These are phyloP conservation scores for Ceratocystis huliohia DNA, from an alignment of 2,329 filamentous ascomycete genomes.

Conservation along the genomic window DNA sequence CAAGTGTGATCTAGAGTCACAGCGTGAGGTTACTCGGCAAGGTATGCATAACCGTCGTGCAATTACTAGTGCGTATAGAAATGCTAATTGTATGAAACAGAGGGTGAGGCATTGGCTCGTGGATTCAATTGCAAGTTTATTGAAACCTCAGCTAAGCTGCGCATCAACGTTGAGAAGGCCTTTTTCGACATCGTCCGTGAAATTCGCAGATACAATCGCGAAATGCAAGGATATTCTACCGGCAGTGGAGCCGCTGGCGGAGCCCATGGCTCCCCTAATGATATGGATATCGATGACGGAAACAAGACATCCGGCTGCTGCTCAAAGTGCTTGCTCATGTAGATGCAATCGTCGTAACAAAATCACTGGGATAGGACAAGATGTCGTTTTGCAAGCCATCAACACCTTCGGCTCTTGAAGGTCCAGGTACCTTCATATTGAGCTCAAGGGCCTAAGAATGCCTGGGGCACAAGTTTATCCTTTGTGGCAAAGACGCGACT, in stretches of 20 bases:
- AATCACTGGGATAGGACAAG: neutral
- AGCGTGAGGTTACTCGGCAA: slow-evolving; percentile 83
- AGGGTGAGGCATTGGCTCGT: slow-evolving; percentile 75
- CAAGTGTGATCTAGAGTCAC: slow-evolving; percentile 94
- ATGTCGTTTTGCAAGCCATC: neutral
- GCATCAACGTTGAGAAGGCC: slow-evolving; percentile 95
- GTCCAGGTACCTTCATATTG: too few relatives aligned
- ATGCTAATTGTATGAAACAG: slow-evolving; percentile 35
- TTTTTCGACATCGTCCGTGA: slow-evolving; percentile 98
- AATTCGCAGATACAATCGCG: slow-evolving; percentile 95
- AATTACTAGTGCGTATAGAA: neutral
- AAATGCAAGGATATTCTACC: slow-evolving; percentile 79
- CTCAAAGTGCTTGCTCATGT: slow-evolving; percentile 80
- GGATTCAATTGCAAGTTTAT: slow-evolving; percentile 97
- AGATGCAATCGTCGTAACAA: slow-evolving; percentile 28
- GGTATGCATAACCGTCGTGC: slow-evolving; percentile 42
- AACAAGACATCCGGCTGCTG: slow-evolving; percentile 66
- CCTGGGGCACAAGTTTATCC: neutral
- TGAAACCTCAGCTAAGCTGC: slow-evolving; percentile 95
- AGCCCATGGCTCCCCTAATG: slow-evolving; percentile 48
- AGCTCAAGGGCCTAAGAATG: too few relatives aligned
- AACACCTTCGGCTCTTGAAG: neutral
- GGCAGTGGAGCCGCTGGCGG: slow-evolving; percentile 53
- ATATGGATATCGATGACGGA: slow-evolving; percentile 67
- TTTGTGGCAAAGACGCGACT: neutral